A percentile compares a stretch with the other conserved stretches of the same genome.
Evolutionary conservation across 257 asterid genomes (phyloP).

Genomic region (Solanum boliviense): DNA sequence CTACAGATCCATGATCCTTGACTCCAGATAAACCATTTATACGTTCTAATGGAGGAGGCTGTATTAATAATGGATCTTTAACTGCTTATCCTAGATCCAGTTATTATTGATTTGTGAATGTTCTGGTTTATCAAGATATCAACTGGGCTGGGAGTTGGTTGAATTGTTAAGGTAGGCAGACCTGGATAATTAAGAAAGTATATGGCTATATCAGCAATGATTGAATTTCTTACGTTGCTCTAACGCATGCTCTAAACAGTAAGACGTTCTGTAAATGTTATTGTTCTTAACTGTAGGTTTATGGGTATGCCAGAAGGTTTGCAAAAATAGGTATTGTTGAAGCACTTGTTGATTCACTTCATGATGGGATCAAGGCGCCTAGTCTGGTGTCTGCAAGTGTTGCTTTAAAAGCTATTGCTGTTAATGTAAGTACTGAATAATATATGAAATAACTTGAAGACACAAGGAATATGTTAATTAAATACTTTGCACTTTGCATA

Average conservation of each 20-base stretch:
- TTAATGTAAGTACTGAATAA: constrained; percentile 53
- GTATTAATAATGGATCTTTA: neutral
- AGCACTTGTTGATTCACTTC: constrained; percentile 71
- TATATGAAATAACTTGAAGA: neutral
- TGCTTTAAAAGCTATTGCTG: constrained; percentile 84
- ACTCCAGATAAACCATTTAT: neutral
- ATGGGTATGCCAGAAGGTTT: constrained; percentile 83
- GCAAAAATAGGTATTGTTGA: constrained; percentile 65
- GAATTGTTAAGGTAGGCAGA: neutral
- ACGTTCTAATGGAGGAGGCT: neutral
- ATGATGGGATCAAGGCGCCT: constrained; percentile 55
- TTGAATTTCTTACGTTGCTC: neutral
- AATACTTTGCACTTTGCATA: neutral
- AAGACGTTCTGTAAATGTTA: neutral
- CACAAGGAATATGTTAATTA: neutral
- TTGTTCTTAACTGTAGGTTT: constrained; percentile 43
- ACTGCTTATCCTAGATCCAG: neutral
- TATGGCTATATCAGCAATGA: neutral
- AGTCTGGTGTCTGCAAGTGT: constrained; percentile 57
- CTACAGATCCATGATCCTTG: neutral
- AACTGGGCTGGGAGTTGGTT: neutral
- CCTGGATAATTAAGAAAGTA: neutral
- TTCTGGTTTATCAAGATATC: neutral
- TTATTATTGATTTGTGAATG: neutral
- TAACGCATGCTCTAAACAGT: neutral